These are phyloP conservation scores for Ceratocystis ficicola DNA, from an alignment of 2,329 filamentous ascomycete genomes.

Conservation along the genomic window DNA sequence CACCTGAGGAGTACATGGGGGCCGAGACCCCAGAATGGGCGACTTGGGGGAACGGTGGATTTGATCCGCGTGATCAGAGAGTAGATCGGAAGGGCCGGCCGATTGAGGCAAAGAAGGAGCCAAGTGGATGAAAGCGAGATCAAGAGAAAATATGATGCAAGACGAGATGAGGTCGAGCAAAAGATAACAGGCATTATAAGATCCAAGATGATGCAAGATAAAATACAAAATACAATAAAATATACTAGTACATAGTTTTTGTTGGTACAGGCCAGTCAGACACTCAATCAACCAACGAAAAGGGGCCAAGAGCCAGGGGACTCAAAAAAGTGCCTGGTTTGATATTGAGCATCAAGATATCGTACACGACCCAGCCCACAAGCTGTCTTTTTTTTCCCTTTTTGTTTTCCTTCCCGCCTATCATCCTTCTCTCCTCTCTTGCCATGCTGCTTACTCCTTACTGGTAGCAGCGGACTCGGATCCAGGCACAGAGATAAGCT, in stretches of 20 bases:
- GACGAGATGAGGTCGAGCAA: not conserved
- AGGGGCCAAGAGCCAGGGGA: not conserved
- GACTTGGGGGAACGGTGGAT: slow-evolving; percentile 85
- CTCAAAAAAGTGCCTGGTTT: not conserved
- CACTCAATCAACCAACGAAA: not conserved
- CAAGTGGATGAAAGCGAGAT: not conserved
- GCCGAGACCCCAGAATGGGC: slow-evolving; percentile 84
- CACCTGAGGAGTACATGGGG: slow-evolving; percentile 83
- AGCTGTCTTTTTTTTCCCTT: not conserved
- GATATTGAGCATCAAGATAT: slow-evolving; percentile 17
- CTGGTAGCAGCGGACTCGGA: not conserved
- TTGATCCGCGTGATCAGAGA: slow-evolving; percentile 78
- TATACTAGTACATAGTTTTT: slow-evolving; percentile 1
- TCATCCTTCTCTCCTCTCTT: not conserved
- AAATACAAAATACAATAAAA: slow-evolving; percentile 8
- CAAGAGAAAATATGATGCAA: not conserved
- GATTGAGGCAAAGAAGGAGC: slow-evolving; percentile 32
- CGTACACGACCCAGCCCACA: slow-evolving; percentile 9
- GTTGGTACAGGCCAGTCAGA: not conserved
- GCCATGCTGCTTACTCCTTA: not conserved
- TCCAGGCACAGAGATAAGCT: slow-evolving; percentile 12
- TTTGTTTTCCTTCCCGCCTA: not conserved
- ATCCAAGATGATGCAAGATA: not conserved
- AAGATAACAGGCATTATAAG: not conserved
- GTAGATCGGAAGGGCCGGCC: slow-evolving; percentile 76